phyloP scores from a whole-genome alignment of 148 eudicot genomes.

The Persicaria tinctoria region DNA sequence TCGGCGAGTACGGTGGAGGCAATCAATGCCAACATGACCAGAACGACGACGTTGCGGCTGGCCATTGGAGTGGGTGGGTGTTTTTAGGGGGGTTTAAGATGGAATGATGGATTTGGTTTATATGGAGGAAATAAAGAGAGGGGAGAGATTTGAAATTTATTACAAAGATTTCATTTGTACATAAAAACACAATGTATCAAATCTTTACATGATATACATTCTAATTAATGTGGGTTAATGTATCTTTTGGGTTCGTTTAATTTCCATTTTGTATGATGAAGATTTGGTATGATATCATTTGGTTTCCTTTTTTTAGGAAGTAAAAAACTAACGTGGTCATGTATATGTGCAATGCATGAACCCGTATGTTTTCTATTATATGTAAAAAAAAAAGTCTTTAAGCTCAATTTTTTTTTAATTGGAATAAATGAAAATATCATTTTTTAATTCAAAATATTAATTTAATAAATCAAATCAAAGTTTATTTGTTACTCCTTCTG shows the following conservation, averaged over 20 bases:
- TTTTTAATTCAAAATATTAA: too few species aligned
- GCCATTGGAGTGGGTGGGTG: not conserved
- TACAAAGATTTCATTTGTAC: not conserved
- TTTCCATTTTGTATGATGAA: not conserved
- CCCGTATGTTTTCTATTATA: too few species aligned
- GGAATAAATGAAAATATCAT: too few species aligned
- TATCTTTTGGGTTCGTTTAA: not conserved
- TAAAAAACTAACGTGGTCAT: not conserved
- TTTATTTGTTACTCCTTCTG: too few species aligned
- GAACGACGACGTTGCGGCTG: constrained; percentile 8
- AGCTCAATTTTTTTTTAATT: too few species aligned
- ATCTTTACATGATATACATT: too few species aligned
- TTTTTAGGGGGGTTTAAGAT: not conserved
- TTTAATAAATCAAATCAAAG: too few species aligned
- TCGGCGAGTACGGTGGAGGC: not conserved
- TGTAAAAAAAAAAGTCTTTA: too few species aligned
- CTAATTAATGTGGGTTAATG: too few species aligned
- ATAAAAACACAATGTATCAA: not conserved
- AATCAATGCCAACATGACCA: not conserved
- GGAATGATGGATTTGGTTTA: not conserved
- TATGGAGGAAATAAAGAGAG: not conserved
- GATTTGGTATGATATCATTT: constrained; percentile 3
- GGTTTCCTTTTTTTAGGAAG: not conserved
- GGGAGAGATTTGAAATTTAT: not conserved
- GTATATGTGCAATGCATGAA: not conserved